Base-by-base conservation (phyloP, 768 basidiomycete species). In the Mycena epipterygia region DNA sequence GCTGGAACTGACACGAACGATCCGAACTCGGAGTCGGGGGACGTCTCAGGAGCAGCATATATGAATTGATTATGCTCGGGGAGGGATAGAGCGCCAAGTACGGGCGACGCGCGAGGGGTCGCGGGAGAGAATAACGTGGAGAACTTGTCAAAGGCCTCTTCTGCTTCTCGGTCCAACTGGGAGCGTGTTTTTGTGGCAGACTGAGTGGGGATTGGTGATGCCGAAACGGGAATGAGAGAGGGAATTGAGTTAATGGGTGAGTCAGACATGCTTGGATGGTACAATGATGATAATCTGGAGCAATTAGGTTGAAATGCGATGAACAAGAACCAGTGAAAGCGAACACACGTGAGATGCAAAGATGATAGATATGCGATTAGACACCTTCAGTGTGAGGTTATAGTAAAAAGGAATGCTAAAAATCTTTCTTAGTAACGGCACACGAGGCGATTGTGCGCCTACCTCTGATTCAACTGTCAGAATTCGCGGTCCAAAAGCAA, bases 1-100 rank as follows among this genome's bases (percentile, higher is more conserved):
- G 86, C 79, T 0, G 87, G 81, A 0, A 91, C 89, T 5, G 88
- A 88, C 2, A 92, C 88, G 59, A 91, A 91, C 0, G 89, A 81
- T 13, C 90, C 90, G 74, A 90, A 91, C 23, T 91, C 90, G 0
- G 86, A 87, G 73, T 85, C 84, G 8, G 82, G 68, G 14, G 83
- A 82, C 14, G 64, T 60, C 29, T 51, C 46, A 29, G 74, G 60
- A 67, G 55, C 33, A 57, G 72, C 0, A 75, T 70, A 25, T 71
- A 74, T 59, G 52, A 74, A 21, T 66, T 75, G 35, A 13, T 27
- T 21, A n/a, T 42, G 46, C 39, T 17, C 37, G 21, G 73, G 60
- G 3, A 64, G 19, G n/a, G 48, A 56, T 16, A 72, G 44, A 1
- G 73, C 39, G 5, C 41, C 62, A 11, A 79, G 72, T 2, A 70